A percentile compares a stretch with the other conserved stretches of the same genome.
phyloP scores from a whole-genome alignment of 306 rosid genomes.

The Argentina anserina region DNA sequence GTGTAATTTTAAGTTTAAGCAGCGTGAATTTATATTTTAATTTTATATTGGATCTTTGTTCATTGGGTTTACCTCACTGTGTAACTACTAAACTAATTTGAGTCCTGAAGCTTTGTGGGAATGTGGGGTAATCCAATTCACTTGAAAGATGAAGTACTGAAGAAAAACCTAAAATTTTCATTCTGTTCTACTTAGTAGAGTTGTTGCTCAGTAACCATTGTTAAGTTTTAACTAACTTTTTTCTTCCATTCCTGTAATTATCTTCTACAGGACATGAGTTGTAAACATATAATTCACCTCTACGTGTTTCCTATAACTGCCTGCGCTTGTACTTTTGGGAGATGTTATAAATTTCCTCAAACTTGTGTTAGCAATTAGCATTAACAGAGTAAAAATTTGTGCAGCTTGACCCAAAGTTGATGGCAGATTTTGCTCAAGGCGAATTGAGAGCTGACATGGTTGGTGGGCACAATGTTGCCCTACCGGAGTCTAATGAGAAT shows the following conservation, averaged over 20 bases:
- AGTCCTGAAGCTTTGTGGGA: background rate
- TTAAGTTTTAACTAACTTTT: background rate
- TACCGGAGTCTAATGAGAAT: constrained; percentile 33
- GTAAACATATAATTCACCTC: background rate
- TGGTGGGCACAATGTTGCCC: constrained; percentile 14
- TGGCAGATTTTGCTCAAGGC: constrained; percentile 56
- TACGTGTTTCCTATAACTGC: background rate
- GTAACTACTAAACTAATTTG: background rate
- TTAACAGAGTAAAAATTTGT: constrained; percentile 26
- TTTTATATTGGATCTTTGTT: background rate
- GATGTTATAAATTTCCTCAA: background rate
- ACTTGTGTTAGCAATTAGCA: background rate
- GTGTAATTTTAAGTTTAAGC: constrained; percentile 7
- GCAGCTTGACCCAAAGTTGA: constrained; percentile 70
- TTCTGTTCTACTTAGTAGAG: background rate
- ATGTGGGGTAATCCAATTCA: background rate
- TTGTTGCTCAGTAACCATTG: background rate
- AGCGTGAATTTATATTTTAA: background rate
- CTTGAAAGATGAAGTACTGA: background rate
- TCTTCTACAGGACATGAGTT: background rate
- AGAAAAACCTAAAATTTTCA: background rate
- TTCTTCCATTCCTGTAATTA: background rate
- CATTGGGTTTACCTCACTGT: background rate
- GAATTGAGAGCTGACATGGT: constrained; percentile 50
- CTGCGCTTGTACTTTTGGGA: background rate